A percentile compares a stretch with the other conserved stretches of the same genome.
Evolutionary conservation across 805 yeast genomes (phyloP).

Genomic region (Myxozyma sirexii): DNA sequence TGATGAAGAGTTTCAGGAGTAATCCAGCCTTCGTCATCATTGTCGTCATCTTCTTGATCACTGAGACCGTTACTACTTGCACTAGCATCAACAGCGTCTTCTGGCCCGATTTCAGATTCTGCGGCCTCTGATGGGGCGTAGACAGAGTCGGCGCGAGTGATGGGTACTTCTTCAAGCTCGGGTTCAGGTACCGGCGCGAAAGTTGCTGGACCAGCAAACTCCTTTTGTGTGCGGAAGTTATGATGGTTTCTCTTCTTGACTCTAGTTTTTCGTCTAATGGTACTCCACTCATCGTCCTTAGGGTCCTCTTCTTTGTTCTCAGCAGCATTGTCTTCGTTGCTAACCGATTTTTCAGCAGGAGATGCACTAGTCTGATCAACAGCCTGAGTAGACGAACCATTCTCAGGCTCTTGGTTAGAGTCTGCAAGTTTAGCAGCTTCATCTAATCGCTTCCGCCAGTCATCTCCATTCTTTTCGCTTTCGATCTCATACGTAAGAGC

Average conservation of each 20-base stretch:
- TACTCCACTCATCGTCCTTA: conserved; percentile 29
- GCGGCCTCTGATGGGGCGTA: conserved; percentile 20
- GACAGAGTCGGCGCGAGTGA: not conserved
- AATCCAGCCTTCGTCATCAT: conserved; percentile 89
- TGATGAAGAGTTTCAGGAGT: conserved; percentile 81
- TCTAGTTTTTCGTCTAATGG: conserved; percentile 15
- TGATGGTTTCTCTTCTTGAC: not conserved
- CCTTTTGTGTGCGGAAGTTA: not conserved
- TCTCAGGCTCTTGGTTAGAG: not conserved
- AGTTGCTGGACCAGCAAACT: conserved; percentile 4
- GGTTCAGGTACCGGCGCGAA: conserved; percentile 10
- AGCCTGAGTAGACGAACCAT: not conserved
- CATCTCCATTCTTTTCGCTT: conserved; percentile 66
- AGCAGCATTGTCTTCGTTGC: not conserved
- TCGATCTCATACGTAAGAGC: conserved; percentile 92
- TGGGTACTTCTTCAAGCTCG: not conserved
- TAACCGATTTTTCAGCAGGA: not conserved
- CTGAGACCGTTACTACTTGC: conserved; percentile 39
- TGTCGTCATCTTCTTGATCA: conserved; percentile 74
- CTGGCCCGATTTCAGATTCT: conserved; percentile 10
- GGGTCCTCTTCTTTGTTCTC: not conserved
- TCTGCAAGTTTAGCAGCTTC: conserved; percentile 54
- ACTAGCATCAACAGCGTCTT: not conserved
- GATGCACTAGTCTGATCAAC: not conserved
- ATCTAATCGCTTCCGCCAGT: conserved; percentile 65